Conservation (phyloP, 2,329 filamentous ascomycete species). For the Aspergillus fumigatiaffinis region DNA sequence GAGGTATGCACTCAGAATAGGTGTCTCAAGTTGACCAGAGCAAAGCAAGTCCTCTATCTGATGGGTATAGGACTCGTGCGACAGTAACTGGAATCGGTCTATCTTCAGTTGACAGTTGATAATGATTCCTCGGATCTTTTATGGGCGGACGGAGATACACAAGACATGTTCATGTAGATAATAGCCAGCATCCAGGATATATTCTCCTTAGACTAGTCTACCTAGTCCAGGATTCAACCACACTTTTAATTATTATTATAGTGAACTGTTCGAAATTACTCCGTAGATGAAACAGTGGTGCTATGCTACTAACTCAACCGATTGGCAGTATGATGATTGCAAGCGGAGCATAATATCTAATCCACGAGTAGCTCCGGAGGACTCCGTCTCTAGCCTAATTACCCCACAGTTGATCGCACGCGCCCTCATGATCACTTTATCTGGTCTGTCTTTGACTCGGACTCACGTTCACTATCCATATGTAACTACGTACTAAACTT, state of each 20-base stretch:
- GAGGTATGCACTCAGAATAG: no score
- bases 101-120: no score
- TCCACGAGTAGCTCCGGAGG: background rate
- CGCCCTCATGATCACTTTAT: background rate
- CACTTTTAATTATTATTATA: background rate
- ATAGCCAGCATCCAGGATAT: background rate
- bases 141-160: no score
- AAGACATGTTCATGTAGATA: no score
- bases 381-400: background rate
- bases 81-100: no score
- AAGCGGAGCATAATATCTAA: background rate
- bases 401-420: background rate
- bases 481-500: background rate
- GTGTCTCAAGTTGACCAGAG: no score
- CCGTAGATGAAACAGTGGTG: background rate
- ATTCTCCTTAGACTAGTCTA: background rate
- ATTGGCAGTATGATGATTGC: background rate
- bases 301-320: background rate
- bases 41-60: no score
- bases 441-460: background rate
- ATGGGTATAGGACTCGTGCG: no score
- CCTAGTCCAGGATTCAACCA: background rate
- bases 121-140: no score
- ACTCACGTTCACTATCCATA: background rate
- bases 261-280: background rate